These are phyloP conservation scores for Trichomonas vaginalis DNA, from an alignment of 208 protist species.

Conservation along the genomic window DNA sequence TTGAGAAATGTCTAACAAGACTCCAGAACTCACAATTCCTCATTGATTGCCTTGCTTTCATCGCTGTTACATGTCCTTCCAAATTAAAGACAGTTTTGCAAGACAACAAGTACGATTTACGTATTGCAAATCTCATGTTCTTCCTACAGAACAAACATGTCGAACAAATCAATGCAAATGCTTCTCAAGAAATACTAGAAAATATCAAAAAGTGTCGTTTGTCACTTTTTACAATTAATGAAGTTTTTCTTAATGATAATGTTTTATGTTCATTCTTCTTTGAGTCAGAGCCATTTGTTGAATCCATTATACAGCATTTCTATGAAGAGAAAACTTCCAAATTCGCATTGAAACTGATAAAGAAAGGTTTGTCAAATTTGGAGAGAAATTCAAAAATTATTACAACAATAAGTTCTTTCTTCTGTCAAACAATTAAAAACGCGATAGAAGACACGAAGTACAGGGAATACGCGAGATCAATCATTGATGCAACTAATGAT, in stretches of 20 bases:
- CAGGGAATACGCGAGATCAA: not conserved
- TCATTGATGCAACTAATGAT: not conserved
- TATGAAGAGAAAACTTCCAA: not conserved
- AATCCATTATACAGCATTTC: not conserved
- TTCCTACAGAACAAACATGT: not conserved
- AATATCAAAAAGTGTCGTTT: not conserved
- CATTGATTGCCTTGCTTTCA: not conserved
- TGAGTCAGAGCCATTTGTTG: not conserved
- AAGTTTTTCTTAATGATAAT: not conserved
- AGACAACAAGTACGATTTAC: not conserved
- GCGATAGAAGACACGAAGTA: not conserved
- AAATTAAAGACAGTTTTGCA: not conserved
- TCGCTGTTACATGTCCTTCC: not conserved
- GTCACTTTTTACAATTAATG: not conserved
- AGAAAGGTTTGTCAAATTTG: not conserved
- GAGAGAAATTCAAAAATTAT: not conserved
- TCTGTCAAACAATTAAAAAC: not conserved
- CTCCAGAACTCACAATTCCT: not conserved
- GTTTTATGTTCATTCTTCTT: not conserved
- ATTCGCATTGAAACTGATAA: not conserved
- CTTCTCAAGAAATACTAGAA: not conserved
- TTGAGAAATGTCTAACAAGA: not conserved
- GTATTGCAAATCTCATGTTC: not conserved
- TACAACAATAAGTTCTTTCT: not conserved
- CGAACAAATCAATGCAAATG: not conserved